These are phyloP conservation scores for Phytophthora podocarpi DNA, from an alignment of 352 stramenopile species.

Conservation along the genomic window DNA sequence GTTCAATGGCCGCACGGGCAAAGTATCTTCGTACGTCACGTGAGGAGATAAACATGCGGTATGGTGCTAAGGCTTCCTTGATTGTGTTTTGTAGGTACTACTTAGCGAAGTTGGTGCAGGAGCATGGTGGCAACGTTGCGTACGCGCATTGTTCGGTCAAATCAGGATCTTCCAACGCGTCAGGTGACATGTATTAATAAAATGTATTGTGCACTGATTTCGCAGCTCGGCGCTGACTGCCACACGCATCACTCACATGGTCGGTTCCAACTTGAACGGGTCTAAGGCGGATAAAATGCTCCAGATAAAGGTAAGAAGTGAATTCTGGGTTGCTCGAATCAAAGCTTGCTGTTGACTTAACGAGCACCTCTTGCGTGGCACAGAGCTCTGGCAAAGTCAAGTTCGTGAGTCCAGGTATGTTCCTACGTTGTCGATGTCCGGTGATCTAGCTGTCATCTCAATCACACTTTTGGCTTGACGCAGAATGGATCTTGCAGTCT, in stretches of 20 bases:
- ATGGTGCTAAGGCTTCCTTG: background rate
- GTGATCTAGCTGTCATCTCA: background rate
- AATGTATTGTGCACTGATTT: no score
- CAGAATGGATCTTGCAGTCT: slow-evolving; percentile 83
- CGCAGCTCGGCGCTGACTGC: slow-evolving; percentile 43
- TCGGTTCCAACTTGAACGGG: slow-evolving; percentile 77
- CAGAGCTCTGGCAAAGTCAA: slow-evolving; percentile 66
- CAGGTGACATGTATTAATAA: no score
- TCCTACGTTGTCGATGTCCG: background rate
- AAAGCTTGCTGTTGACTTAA: background rate
- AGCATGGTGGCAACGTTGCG: slow-evolving; percentile 76
- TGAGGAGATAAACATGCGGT: background rate
- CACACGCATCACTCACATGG: slow-evolving; percentile 80
- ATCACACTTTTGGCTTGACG: background rate
- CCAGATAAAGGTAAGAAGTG: slow-evolving; percentile 54
- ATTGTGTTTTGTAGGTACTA: slow-evolving; percentile 60
- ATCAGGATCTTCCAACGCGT: background rate
- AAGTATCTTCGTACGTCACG: slow-evolving; percentile 72
- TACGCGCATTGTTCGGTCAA: slow-evolving; percentile 28
- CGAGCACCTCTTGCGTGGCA: background rate
- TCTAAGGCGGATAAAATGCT: slow-evolving; percentile 76
- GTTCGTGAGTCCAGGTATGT: slow-evolving; percentile 66
- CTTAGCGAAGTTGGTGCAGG: slow-evolving; percentile 77
- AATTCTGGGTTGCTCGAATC: background rate
- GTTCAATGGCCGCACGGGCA: slow-evolving; percentile 83